A percentile compares a stretch with the other conserved stretches of the same genome.
Evolutionary conservation across 2,329 filamentous ascomycete genomes (phyloP).

Genomic region (Endoconidiophora laricicola): DNA sequence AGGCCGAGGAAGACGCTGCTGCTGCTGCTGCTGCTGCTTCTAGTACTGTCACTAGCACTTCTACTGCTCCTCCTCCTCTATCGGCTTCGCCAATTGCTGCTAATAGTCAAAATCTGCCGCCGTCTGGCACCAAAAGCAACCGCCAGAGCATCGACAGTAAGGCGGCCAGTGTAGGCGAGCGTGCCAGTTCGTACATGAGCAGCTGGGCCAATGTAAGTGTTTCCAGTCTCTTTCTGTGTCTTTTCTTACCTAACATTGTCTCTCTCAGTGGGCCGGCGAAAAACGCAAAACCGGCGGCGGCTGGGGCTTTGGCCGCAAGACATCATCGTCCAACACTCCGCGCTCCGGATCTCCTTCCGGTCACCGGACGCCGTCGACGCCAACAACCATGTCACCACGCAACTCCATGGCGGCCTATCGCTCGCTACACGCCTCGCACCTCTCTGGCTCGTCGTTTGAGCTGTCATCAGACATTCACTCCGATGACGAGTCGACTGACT

Average conservation of each 20-base stretch:
- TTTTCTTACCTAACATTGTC: background rate
- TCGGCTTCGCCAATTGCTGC: background rate
- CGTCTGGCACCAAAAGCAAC: constrained; percentile 7
- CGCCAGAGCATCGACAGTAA: constrained; percentile 8
- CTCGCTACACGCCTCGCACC: constrained; percentile 7
- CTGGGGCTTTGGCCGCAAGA: constrained; percentile 27
- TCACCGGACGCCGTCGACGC: constrained; percentile 18
- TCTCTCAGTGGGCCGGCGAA: constrained; percentile 45
- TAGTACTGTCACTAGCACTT: constrained; percentile 6
- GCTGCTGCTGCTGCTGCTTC: too few relatives aligned
- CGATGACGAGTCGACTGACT: constrained; percentile 6
- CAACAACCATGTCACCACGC: constrained; percentile 15
- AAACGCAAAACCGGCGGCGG: constrained; percentile 45
- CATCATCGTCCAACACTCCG: constrained; percentile 16
- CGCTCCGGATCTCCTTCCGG: constrained; percentile 21
- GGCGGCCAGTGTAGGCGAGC: constrained; percentile 16
- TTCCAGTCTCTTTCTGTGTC: background rate
- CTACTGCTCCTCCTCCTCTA: too few relatives aligned
- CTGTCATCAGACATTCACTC: constrained; percentile 8
- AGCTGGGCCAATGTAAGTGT: constrained; percentile 39
- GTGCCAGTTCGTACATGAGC: constrained; percentile 47
- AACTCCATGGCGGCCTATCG: constrained; percentile 6
- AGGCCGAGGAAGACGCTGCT: constrained; percentile 23
- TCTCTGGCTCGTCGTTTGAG: constrained; percentile 12
- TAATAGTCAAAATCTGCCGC: background rate